Base-by-base conservation (phyloP, 371 early-diverging fungal species). In the Syncephalastrum contaminatum region DNA sequence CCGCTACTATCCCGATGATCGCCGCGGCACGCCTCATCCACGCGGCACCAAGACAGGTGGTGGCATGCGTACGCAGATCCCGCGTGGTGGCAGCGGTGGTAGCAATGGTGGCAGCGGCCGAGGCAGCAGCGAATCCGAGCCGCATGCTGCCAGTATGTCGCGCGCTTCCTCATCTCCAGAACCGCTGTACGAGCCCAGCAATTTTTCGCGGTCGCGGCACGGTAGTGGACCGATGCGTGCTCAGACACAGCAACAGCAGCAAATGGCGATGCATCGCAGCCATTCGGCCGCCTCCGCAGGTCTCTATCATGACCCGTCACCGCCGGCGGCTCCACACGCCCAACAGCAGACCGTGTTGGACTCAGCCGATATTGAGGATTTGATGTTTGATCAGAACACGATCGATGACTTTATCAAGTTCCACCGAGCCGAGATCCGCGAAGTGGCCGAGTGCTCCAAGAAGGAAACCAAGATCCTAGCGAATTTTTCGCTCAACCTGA, bases 381-480 rank as follows among this genome's bases (percentile, higher is more conserved):
- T 53, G 41, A 50, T 57, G 4, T 69, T 69, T 50, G 48, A 69
- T 20, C 58, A 41, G 16, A 40, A 51, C 39, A 55, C 62, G 1
- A 83, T 90, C 50, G 86, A 92, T 24, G 80, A 85, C 1, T 85
- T 95, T 58, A 78, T 92, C 5, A 83, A 78, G 19, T 69, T 77
- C 55, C 95, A 95, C 51, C 84, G 93, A 3, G 77, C 81, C 27
- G 88, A 93, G 66, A 77, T 95, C 50, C 82, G 89, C 16, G 83
- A 88, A 24, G 83, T 87, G 12, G 84, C 87, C 16, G 94, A 94
- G 57, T 72, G 82, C 43, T 82, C 85, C 41, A 90, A 89, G 60
- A 76, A 80, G 47, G 95, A 96, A 70, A 88, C 89, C 48, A 85
- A 85, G 66, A 74, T 92, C 15, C 72, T 96, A 15, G 87, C 87